These are phyloP conservation scores for Knoxia roxburghii DNA, from an alignment of 257 asterid species.

Conservation along the genomic window DNA sequence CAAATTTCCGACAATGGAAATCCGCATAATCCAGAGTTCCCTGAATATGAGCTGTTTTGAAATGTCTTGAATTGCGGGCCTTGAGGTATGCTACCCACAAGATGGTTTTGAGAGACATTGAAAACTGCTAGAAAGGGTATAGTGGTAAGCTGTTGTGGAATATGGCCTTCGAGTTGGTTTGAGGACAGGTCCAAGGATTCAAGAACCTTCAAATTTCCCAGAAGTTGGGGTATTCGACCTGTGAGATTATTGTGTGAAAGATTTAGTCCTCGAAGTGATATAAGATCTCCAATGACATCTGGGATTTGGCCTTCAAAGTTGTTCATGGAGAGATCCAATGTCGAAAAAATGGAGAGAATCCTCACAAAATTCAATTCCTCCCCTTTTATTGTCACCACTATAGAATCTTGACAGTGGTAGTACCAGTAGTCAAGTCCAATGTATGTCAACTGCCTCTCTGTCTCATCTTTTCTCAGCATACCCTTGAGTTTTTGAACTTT, in stretches of 20 bases:
- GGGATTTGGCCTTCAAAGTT: slow-evolving; percentile 17
- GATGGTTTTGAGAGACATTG: slow-evolving; percentile 4
- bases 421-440: too few species aligned
- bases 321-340: slow-evolving; percentile 20
- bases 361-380: background rate
- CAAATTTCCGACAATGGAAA: slow-evolving; percentile 17
- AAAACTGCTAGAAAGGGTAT: background rate
- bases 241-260: slow-evolving; percentile 14
- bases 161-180: slow-evolving; percentile 14
- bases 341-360: background rate
- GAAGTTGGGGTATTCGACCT: slow-evolving; percentile 19
- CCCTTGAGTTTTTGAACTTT: slow-evolving; percentile 3
- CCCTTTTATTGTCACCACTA: slow-evolving; percentile 4
- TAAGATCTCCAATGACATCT: background rate
- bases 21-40: slow-evolving; percentile 16
- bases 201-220: slow-evolving; percentile 14
- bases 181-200: slow-evolving; percentile 21
- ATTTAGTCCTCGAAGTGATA: slow-evolving; percentile 5
- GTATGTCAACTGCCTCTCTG: background rate
- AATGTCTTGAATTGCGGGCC: slow-evolving; percentile 13
- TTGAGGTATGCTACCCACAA: slow-evolving; percentile 10
- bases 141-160: background rate
- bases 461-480: slow-evolving; percentile 6
- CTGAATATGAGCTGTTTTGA: slow-evolving; percentile 2
- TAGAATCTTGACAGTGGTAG: background rate